These are phyloP conservation scores for Luffa acutangula DNA, from an alignment of 306 rosid species.

Conservation along the genomic window DNA sequence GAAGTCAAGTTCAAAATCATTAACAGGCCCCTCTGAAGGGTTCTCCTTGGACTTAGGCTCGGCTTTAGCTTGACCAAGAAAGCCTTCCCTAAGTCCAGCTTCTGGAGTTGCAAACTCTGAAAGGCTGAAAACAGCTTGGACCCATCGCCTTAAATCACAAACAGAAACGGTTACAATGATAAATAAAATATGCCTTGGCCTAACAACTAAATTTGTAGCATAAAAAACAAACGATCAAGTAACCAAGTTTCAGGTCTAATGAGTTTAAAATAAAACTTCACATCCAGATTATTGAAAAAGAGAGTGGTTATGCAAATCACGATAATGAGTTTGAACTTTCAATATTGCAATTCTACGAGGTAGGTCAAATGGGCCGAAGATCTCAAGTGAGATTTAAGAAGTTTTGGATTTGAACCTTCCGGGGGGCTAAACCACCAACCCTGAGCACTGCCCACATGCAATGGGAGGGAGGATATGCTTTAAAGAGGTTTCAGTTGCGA, in stretches of 20 bases:
- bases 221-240: not conserved
- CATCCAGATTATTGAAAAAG: not conserved
- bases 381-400: not conserved
- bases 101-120: constrained; percentile 35
- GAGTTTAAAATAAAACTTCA: not conserved
- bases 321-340: not conserved
- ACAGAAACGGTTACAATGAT: constrained; percentile 5
- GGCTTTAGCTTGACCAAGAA: constrained; percentile 16
- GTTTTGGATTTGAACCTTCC: not conserved
- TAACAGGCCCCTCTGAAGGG: constrained; percentile 11
- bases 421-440: not conserved
- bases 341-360: not conserved
- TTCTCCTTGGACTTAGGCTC: constrained; percentile 19
- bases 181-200: not conserved
- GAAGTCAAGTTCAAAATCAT: constrained; percentile 49
- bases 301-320: not conserved
- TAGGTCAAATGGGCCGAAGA: not conserved
- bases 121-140: constrained; percentile 67
- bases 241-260: not conserved
- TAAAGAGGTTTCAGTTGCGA: not conserved
- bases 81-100: constrained; percentile 12
- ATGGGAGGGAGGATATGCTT: not conserved
- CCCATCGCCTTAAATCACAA: constrained; percentile 64
- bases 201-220: not conserved
- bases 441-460: not conserved